Percentiles rank a stretch among this genome's conserved stretches.
phyloP scores from a whole-genome alignment of 1,284 basidiomycete species.

The Naganishia albida region DNA sequence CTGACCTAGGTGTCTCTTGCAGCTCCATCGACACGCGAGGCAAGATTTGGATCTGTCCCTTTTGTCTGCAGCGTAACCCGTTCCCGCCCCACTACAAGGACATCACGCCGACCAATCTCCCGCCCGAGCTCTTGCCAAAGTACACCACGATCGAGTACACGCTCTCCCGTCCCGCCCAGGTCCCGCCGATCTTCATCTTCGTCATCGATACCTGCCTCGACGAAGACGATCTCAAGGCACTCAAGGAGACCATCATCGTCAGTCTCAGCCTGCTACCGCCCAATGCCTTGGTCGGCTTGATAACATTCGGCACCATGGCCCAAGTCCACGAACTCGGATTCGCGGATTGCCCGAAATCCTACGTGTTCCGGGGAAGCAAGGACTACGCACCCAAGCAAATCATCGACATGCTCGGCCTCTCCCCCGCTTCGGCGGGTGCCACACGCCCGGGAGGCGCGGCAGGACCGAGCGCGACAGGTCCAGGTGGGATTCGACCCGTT shows the following conservation, averaged over 20 bases:
- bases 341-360: constrained; percentile 93
- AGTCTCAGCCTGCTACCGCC: constrained; percentile 90
- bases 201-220: constrained; percentile 98
- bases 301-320: constrained; percentile 96
- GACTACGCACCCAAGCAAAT: constrained; percentile 97
- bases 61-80: constrained; percentile 93
- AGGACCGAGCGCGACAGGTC: constrained; percentile 35
- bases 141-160: constrained; percentile 99
- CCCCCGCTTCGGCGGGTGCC: constrained; percentile 70
- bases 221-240: constrained; percentile 91
- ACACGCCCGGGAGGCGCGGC: constrained; percentile 55
- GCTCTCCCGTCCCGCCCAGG: constrained; percentile 81
- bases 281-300: constrained; percentile 89
- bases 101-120: constrained; percentile 94
- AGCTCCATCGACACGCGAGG: constrained; percentile 98
- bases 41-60: constrained; percentile 99
- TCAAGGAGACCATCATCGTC: constrained; percentile 88
- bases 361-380: constrained; percentile 99
- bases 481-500: constrained; percentile 64
- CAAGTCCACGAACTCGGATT: constrained; percentile 99
- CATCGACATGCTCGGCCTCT: constrained; percentile 94
- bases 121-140: constrained; percentile 92
- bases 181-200: constrained; percentile 95
- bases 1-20: constrained; percentile 27
- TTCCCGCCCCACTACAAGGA: constrained; percentile 99